Evolutionary conservation across 768 basidiomycete species (phyloP), one percentile per base, ranked within the genome.

Genomic region (Agrocybe praecox): DNA sequence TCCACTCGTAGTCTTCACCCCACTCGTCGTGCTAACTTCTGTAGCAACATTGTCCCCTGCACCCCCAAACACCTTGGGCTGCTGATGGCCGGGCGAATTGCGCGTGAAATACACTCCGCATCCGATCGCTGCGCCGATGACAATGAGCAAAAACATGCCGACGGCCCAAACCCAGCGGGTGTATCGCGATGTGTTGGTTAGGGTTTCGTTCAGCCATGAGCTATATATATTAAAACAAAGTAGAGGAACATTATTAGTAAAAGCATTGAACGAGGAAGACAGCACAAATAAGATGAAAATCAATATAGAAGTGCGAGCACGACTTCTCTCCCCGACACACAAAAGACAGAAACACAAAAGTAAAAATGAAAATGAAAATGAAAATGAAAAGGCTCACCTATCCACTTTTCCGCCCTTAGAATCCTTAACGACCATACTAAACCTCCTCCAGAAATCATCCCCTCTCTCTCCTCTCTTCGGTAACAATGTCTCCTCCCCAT

Each of bases 391-490:
- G 51, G 78, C 80, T 73, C 76, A 72, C 70, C 80, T 78, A 63
- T 84, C 70, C 58, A 3, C 73, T 69, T 58, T 75, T 78, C 54
- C 63, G 55, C 74, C 76, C 62, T 89, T 85, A 56, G 86, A 84
- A 65, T 86, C 85, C 66, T 84, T 89, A 9, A 85, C 90, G 59
- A 93, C 85, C 77, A 92, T 91, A 58, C 88, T 90, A 72, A 93
- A 94, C 36, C 92, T 79, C 57, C 89, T 78, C 92, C 92, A 94
- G 72, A 94, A 93, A 64, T 92, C 88, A 64, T 93, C 90, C 0
- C 90, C 89, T 48, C 80, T 83, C 67, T 90, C 84, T 2, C 90
- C 89, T 45, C 89, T 80, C 40, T 76, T 76, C 1, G 89, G 87
- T 8, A 92, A 68, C 2, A 89, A 66, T 1, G 85, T 82, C 42